Conservation (phyloP, 805 yeast genomes). For the Zygoascus bituminiphila region DNA sequence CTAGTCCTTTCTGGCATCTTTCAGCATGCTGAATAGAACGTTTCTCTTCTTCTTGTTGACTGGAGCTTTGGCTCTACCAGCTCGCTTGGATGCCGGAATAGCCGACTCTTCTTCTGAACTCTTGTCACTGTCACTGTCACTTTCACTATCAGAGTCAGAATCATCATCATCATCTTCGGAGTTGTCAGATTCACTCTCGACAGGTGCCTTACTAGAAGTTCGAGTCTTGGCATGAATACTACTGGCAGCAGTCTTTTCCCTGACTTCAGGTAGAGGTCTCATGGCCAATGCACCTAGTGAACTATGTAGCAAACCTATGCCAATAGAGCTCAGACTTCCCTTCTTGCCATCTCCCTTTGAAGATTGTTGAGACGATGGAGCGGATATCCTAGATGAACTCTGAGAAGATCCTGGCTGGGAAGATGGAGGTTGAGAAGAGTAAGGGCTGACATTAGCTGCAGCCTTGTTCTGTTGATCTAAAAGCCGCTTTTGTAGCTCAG, state of each 20-base stretch:
- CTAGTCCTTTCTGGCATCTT: not conserved
- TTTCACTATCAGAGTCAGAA: not conserved
- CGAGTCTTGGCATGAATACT: not conserved
- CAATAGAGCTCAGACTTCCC: not conserved
- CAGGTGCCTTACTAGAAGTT: slow-evolving; percentile 1
- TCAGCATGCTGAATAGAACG: slow-evolving; percentile 1
- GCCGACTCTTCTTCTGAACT: not conserved
- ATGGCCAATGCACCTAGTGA: slow-evolving; percentile 5
- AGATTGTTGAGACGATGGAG: not conserved
- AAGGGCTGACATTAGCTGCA: not conserved
- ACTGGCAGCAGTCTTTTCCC: slow-evolving; percentile 1
- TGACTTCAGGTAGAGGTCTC: slow-evolving; percentile 7
- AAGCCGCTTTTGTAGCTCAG: not conserved
- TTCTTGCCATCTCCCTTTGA: not conserved
- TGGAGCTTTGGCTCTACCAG: slow-evolving; percentile 4
- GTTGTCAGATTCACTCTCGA: slow-evolving; percentile 6
- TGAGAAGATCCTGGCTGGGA: not conserved
- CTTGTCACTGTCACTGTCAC: slow-evolving; percentile 7
- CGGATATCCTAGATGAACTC: not conserved
- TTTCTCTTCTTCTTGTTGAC: slow-evolving; percentile 11
- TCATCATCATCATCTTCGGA: slow-evolving; percentile 10
- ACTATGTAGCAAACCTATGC: not conserved
- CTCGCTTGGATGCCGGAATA: slow-evolving; percentile 15
- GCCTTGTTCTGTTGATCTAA: not conserved
- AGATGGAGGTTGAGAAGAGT: not conserved